Base-by-base conservation (phyloP, 345 rosid genomes). In the Abelmoschus esculentus region DNA sequence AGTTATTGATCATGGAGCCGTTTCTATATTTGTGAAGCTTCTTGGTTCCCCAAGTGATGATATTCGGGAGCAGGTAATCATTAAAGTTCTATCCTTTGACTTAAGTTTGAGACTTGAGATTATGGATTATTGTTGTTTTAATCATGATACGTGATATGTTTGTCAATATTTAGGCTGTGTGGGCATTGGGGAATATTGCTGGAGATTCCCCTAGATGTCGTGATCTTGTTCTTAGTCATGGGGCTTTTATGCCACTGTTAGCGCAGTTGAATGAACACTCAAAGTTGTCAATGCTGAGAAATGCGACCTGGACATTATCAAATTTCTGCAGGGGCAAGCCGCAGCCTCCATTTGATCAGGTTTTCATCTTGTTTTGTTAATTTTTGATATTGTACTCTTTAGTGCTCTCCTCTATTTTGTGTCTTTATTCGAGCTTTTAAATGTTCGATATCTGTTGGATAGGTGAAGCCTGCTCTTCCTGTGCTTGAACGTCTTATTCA, bases 311-410 rank as follows among this genome's bases (percentile, higher is more conserved):
- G 98, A 92, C 98, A 8, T 82, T 92, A 18, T 92, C 98, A 18
- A 92, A 92, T 84, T 90, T 92, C 70, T 92, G 96, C 28, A 80
- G 98, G 61, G 98, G 96, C 81, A 92, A 90, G 78, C 96, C 98
- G 61, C 98, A 88, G 70, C 96, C 98, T 72, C 72, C 80, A 38
- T 92, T 90, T 79, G 96, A 92, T 36, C 90, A 85, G 95, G 97
- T 91, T 75, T 60, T 17, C 12, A 14, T 54, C 31, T 54, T 46
- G 26, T 19, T 14, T 0, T n/a, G n/a, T 57, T 4, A 57, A 29
- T 44, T 10, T 3, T 59, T 38, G 1, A 22, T 22, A 1, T 22
- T 22, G 26, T 22, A 22, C 26, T 0, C 26, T 10, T 11, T 26
- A 5, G 18, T 10, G 19, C 34, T 6, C 6, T 13, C n/a, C 3